Percentiles rank a stretch among this genome's conserved stretches.
Evolutionary conservation across 176 grass and related monocot genomes (phyloP).

Genomic region (Poa pratensis): DNA sequence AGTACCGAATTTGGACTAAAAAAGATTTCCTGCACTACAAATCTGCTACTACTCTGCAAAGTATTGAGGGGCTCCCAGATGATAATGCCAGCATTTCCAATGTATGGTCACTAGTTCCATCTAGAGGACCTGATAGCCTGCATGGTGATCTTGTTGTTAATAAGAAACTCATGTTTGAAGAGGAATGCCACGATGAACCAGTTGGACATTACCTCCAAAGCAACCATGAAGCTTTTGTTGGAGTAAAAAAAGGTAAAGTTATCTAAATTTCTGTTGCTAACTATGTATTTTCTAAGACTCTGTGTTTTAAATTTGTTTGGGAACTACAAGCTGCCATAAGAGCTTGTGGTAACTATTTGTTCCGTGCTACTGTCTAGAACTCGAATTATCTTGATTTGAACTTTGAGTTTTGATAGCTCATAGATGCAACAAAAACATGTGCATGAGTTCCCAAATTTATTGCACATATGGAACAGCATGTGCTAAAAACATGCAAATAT

Average conservation of each 20-base stretch:
- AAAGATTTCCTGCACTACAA: conserved; percentile 63
- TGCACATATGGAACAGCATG: neutral
- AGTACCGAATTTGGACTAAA: conserved; percentile 87
- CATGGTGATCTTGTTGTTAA: conserved; percentile 38
- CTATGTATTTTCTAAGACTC: conserved; percentile 17
- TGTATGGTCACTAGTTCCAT: conserved; percentile 52
- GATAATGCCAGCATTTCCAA: conserved; percentile 43
- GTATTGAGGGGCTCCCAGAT: conserved; percentile 49
- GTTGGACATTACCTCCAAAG: conserved; percentile 33
- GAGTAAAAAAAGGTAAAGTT: conserved; percentile 38
- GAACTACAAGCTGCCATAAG: conserved; percentile 25
- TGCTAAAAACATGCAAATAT: neutral
- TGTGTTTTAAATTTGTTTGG: conserved; percentile 12
- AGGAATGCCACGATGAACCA: conserved; percentile 43
- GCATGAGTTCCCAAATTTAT: conserved; percentile 27
- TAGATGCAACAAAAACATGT: conserved; percentile 27
- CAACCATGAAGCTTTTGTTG: conserved; percentile 43
- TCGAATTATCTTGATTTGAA: conserved; percentile 9
- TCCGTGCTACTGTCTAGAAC: neutral
- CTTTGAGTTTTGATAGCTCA: conserved; percentile 20
- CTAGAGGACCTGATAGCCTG: conserved; percentile 37
- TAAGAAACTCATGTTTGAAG: conserved; percentile 49
- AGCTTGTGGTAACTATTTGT: conserved; percentile 24
- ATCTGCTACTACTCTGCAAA: conserved; percentile 52
- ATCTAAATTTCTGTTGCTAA: conserved; percentile 26